Conservation (phyloP, 192 early-diverging fungal genomes). For the Coemansia sp. region DNA sequence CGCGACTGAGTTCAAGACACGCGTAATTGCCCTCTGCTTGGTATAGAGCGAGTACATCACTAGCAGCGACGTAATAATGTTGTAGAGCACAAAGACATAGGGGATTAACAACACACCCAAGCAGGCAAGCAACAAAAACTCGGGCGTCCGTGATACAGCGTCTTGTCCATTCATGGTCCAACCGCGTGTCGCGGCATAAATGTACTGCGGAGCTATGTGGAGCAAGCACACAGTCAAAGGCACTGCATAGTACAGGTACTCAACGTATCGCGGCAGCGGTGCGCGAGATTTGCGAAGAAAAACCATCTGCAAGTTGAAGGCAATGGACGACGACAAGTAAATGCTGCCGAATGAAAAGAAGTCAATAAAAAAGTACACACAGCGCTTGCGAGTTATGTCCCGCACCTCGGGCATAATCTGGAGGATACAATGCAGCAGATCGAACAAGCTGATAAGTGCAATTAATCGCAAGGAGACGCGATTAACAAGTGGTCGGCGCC, state of each 20-base stretch:
- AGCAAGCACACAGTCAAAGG: conserved; percentile 15
- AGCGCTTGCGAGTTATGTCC: not conserved
- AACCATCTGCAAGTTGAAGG: conserved; percentile 46
- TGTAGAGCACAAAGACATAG: conserved; percentile 35
- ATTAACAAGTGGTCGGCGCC: conserved; percentile 35
- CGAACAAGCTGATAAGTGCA: conserved; percentile 25
- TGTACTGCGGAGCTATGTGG: conserved; percentile 22
- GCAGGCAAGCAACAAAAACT: conserved; percentile 18
- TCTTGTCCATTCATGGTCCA: conserved; percentile 14
- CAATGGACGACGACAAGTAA: conserved; percentile 41
- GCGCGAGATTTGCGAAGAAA: conserved; percentile 25
- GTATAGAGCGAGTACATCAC: conserved; percentile 31
- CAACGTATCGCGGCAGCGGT: conserved; percentile 29
- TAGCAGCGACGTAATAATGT: conserved; percentile 20
- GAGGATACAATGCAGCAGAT: conserved; percentile 25
- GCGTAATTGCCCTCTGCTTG: conserved; percentile 27
- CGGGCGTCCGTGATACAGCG: conserved; percentile 5
- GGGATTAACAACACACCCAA: conserved; percentile 17
- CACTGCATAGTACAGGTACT: conserved; percentile 36
- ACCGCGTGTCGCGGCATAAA: conserved; percentile 17
- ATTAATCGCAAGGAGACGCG: conserved; percentile 42
- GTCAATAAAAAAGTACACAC: conserved; percentile 16
- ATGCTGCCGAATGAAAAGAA: conserved; percentile 18
- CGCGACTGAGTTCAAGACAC: conserved; percentile 16
- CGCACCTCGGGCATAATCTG: not conserved